Evolutionary conservation across 2,329 filamentous ascomycete species (phyloP).

Genomic region (Scedosporium minutisporum): DNA sequence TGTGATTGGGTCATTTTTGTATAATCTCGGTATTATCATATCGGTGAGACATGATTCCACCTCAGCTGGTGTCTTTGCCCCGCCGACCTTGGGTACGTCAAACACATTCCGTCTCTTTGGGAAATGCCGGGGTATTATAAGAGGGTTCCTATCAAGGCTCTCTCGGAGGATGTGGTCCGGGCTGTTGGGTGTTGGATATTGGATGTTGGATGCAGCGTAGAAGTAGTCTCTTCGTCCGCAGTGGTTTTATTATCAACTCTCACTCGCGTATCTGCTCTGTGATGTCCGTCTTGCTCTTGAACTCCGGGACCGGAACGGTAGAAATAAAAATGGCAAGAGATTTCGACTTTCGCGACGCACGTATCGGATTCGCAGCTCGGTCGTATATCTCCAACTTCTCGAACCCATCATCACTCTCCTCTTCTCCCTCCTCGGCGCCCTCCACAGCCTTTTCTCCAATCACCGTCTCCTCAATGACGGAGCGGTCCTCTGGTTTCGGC

Average conservation of each 20-base stretch:
- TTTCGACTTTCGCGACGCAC: constrained; percentile 35
- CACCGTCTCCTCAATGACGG: not conserved
- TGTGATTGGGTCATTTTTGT: not conserved
- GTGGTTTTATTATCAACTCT: not conserved
- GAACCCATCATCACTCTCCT: constrained; percentile 11
- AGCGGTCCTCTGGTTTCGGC: constrained; percentile 12
- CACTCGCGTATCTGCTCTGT: constrained; percentile 35
- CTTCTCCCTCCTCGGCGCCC: not conserved
- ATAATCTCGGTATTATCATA: not conserved
- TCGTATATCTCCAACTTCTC: constrained; percentile 46
- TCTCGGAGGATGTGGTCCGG: no score
- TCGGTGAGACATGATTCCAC: constrained; percentile 8
- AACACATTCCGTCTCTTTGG: no score
- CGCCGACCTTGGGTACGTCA: no score
- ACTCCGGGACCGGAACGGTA: constrained; percentile 39
- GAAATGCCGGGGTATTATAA: no score
- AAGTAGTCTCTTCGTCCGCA: no score
- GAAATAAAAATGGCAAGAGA: constrained; percentile 55
- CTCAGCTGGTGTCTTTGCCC: constrained; percentile 11
- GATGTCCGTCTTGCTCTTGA: constrained; percentile 38
- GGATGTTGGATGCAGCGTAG: no score
- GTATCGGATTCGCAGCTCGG: constrained; percentile 37
- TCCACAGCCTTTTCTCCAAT: not conserved
- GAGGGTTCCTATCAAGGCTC: no score
- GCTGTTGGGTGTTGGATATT: no score